Evolutionary conservation across 768 basidiomycete genomes (phyloP), one percentile per base, ranked within the genome.

Genomic region (Boletus sp.): DNA sequence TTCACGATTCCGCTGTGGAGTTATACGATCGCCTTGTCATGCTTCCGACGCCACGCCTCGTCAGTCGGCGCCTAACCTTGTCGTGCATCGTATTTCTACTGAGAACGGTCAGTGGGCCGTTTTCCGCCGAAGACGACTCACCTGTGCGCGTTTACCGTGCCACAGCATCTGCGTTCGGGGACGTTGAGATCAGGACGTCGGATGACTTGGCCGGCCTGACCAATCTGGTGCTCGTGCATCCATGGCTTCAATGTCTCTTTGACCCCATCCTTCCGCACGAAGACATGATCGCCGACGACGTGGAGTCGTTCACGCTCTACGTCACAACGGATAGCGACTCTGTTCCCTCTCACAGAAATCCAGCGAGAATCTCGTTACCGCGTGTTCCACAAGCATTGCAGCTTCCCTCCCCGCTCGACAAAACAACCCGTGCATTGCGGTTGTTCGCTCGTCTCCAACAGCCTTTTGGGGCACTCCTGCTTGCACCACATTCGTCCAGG

Each of bases 221-320:
- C 29, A 60, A 63, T 13, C 27, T 62, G 23, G 57, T 62, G 7
- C 61, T 62, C 34, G 61, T 62, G 19, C 62, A 60, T 40, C 61
- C 62, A 17, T 62, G 61, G 61, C 30, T 63, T 2, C 53, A 55
- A 21, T 37, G 11, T 19, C 61, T 62, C 30, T 43, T 50, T 4
- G 61, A 62, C 30, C 56, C 61, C 9, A 21, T 61, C 38, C 59
- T 57, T 41, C 60, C 55, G 4, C 60, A 61, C 37, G 59, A 61
- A 53, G 60, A 61, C 9, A 61, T 61, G 60, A 53, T 62, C 32
- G 59, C 54, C 3, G 41, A 47, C 17, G 60, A 61, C 41, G 32
- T 19, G 1, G 51, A 61, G 17, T 34, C 51, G 3, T 40, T 60
- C 17, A 10, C 45, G 6, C 13, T 27, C 9, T 47, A 50, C 3